Evolutionary conservation across 352 stramenopile genomes (phyloP), one percentile per base, ranked within the genome.

Genomic region (Paralagenidium karlingii): DNA sequence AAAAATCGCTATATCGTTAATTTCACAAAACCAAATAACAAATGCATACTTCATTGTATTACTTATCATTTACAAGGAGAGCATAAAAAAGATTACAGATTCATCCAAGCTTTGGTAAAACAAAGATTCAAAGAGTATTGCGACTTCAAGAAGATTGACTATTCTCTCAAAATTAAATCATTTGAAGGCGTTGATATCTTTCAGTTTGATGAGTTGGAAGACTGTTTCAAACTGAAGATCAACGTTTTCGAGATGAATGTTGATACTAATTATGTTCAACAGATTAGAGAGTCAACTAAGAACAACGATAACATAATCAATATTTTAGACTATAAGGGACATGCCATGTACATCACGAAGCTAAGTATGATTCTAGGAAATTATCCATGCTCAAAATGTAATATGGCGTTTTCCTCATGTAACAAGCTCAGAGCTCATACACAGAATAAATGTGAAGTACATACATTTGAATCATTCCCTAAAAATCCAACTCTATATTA

Each of bases 11-110:
- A 45, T 15, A 18, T 45, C 3, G 36, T 45, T 28, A 45, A 45
- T 15, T 45, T 45, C 20, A 25, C 24, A 25, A 37, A 33, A 22
- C 24, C 38, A n/a, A 45, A 24, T 7, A 24, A 45, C 6, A 50
- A 51, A n/a, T 51, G 44, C 19, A 19, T 51, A 3, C 45, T 51
- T 20, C 24, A 45, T 21, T 51, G 44, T 20, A 40, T 51, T 21
- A 37, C 44, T 28, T 51, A 38, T 2, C 34, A 51, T 22, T 18
- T 34, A 1, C 24, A n/a, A n/a, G n/a, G n/a, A n/a, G n/a, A n/a
- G n/a, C n/a, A n/a, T n/a, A n/a, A n/a, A n/a, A n/a, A n/a, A n/a
- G n/a, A n/a, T n/a, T n/a, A n/a, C n/a, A n/a, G n/a, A n/a, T n/a
- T n/a, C n/a, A n/a, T n/a, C n/a, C n/a, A n/a, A n/a, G n/a, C n/a